These are phyloP conservation scores for Mycena pura DNA, from an alignment of 768 basidiomycete species.

Conservation along the genomic window DNA sequence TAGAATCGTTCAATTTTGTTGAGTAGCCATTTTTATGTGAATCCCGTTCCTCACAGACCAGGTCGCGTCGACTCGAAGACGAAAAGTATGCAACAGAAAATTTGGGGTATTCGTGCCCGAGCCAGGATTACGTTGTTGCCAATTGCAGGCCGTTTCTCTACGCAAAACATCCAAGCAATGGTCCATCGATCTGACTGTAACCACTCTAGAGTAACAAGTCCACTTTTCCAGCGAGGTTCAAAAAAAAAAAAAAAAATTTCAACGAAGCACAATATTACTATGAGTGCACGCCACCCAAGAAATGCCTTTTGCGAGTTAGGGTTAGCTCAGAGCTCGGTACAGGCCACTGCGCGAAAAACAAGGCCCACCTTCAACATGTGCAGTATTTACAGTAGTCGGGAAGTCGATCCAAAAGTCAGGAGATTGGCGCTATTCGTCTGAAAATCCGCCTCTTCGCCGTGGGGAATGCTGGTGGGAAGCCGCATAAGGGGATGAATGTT, in stretches of 20 bases:
- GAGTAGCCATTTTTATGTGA: background rate
- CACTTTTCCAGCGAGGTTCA: background rate
- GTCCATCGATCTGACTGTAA: background rate
- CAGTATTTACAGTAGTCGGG: background rate
- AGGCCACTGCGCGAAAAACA: background rate
- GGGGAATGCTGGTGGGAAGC: background rate
- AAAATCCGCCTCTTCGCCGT: background rate
- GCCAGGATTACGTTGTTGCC: background rate
- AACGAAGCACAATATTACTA: background rate
- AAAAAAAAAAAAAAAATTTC: background rate
- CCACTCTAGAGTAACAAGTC: background rate
- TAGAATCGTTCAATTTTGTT: constrained; percentile 1
- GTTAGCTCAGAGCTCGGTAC: background rate
- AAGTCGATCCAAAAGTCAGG: background rate
- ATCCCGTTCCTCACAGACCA: background rate
- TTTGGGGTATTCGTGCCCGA: background rate
- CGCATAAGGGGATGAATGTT: background rate
- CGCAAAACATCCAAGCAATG: background rate
- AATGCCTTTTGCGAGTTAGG: background rate
- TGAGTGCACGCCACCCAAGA: background rate
- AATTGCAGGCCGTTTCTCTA: background rate
- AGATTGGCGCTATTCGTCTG: background rate
- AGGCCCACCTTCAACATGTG: background rate
- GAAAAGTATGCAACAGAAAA: background rate
- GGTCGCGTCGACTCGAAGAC: background rate